Evolutionary conservation across 306 rosid species (phyloP), one percentile per base, ranked within the genome.

Genomic region (Cotoneaster glaucophyllus): DNA sequence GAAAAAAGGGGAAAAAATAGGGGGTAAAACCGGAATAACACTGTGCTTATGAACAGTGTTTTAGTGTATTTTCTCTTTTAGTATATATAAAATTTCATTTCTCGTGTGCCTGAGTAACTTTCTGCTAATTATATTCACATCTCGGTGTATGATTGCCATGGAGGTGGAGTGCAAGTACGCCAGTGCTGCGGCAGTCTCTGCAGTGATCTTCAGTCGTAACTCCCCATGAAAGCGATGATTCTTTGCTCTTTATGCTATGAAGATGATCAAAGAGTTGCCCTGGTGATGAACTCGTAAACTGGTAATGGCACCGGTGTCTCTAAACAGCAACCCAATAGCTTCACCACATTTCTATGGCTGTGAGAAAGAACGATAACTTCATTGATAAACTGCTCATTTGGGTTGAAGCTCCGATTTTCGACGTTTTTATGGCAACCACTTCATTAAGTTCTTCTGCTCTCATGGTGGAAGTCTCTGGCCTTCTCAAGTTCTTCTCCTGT

Each of bases 311-410:
- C 78, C 3, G 34, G 67, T 22, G 81, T 66, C 67, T 81, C 81
- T 4, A 81, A 45, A 58, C 84, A 81, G 34, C 78, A 81, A 15
- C 84, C 84, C 3, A 81, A 15, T 4, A 81, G 71, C 68, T 53
- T 77, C 44, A 77, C 84, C 57, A 77, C 84, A 57, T 81, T n/a
- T n/a, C n/a, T n/a, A n/a, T n/a, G n/a, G n/a, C n/a, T n/a, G n/a
- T n/a, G n/a, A n/a, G n/a, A n/a, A n/a, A n/a, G n/a, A n/a, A n/a
- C n/a, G n/a, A n/a, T n/a, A n/a, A n/a, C n/a, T n/a, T n/a, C n/a
- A n/a, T n/a, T n/a, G n/a, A n/a, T n/a, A n/a, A n/a, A n/a, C n/a
- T n/a, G n/a, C n/a, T n/a, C n/a, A n/a, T n/a, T 81, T 32, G 37
- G 37, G 37, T 32, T 32, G 7, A 32, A 32, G 37, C 37, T 32